These are phyloP conservation scores for Bipolaris gigantea DNA, from an alignment of 2,329 filamentous ascomycete genomes.

Conservation along the genomic window DNA sequence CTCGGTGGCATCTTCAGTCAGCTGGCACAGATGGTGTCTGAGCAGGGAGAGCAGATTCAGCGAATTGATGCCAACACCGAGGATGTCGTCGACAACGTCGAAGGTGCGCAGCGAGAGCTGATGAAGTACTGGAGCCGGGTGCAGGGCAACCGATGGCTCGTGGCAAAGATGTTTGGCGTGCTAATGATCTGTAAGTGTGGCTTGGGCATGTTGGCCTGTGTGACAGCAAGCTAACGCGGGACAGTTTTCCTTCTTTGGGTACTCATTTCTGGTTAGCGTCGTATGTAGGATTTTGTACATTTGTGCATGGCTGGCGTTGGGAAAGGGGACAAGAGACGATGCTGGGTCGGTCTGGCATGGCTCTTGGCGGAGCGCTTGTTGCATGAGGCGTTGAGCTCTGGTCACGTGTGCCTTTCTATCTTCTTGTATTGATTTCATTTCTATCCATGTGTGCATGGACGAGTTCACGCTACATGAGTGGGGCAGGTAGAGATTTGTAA, in stretches of 20 bases:
- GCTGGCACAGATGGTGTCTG: constrained; percentile 92
- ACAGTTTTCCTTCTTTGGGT: constrained; percentile 63
- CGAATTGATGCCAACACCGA: constrained; percentile 97
- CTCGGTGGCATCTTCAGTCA: constrained; percentile 92
- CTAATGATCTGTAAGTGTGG: constrained; percentile 77
- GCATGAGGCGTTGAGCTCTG: constrained; percentile 10
- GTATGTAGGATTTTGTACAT: not conserved
- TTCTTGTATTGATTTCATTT: constrained; percentile 6
- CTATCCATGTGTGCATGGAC: constrained; percentile 3
- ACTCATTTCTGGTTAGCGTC: constrained; percentile 59
- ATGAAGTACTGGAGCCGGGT: constrained; percentile 97
- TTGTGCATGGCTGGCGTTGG: constrained; percentile 24
- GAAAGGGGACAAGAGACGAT: constrained; percentile 19
- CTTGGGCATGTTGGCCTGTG: constrained; percentile 5
- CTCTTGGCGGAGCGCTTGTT: constrained; percentile 4
- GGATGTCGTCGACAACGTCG: constrained; percentile 97
- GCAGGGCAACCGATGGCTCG: constrained; percentile 91
- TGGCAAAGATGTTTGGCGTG: constrained; percentile 82
- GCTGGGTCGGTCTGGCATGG: constrained; percentile 13
- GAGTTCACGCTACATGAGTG: not conserved
- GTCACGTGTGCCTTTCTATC: not conserved
- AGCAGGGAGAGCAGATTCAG: constrained; percentile 97
- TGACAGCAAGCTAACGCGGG: constrained; percentile 17
- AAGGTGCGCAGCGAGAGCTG: constrained; percentile 90
- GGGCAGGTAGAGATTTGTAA: constrained; percentile 12